These are phyloP conservation scores for Pseudogymnoascus pannorum DNA, from an alignment of 2,329 filamentous ascomycete species.

Conservation along the genomic window DNA sequence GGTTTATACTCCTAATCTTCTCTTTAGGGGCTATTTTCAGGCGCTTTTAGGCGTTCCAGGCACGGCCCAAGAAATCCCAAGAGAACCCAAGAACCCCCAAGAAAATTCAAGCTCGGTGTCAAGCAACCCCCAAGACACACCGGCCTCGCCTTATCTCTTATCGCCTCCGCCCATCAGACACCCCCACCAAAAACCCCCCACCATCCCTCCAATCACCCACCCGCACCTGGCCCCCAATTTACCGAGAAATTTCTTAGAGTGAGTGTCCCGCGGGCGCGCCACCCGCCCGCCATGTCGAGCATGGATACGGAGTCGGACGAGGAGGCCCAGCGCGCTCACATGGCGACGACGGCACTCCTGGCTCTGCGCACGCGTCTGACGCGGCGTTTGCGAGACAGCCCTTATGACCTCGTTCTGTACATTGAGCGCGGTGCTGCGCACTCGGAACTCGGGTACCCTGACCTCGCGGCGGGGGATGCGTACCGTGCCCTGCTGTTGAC, in stretches of 20 bases:
- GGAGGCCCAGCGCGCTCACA: conserved; percentile 1
- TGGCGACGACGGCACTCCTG: conserved; percentile 34
- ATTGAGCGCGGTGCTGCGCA: conserved; percentile 65
- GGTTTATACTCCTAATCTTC: not conserved
- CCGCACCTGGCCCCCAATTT: not conserved
- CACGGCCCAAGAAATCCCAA: not conserved
- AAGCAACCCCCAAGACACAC: not conserved
- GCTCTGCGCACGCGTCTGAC: conserved; percentile 51
- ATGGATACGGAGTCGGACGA: conserved; percentile 9
- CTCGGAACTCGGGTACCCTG: conserved; percentile 72
- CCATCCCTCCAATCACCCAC: conserved; percentile 1
- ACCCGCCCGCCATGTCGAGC: conserved; percentile 3
- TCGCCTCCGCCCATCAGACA: not conserved
- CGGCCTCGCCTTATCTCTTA: conserved; percentile 4
- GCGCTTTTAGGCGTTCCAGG: not conserved
- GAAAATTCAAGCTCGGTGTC: not conserved
- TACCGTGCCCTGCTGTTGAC: conserved; percentile 83
- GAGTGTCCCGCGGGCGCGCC: not conserved
- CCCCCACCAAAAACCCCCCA: conserved; percentile 1
- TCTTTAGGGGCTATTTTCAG: not conserved
- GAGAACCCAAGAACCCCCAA: not conserved
- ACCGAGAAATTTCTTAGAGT: not conserved
- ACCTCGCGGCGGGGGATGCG: conserved; percentile 82
- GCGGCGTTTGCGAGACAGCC: conserved; percentile 41
- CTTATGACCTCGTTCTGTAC: conserved; percentile 58